These are phyloP conservation scores for Tolypocladium capitatum DNA, from an alignment of 2,329 filamentous ascomycete genomes.

Conservation along the genomic window DNA sequence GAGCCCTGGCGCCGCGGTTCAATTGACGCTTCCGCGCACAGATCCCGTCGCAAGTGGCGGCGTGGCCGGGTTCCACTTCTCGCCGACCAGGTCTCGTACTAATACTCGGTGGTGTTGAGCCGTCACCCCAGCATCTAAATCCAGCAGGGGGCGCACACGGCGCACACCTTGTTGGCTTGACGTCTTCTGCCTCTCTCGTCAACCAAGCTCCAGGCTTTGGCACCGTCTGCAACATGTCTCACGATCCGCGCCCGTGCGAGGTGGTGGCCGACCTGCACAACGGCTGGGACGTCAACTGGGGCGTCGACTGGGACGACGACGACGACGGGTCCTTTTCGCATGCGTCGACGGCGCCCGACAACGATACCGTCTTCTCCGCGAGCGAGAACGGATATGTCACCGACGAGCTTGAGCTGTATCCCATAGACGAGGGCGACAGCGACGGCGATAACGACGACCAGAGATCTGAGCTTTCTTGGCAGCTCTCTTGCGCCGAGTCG, in stretches of 20 bases:
- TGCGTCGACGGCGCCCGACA: constrained; percentile 13
- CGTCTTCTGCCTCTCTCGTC: neutral
- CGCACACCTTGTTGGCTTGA: neutral
- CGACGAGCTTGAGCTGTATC: constrained; percentile 16
- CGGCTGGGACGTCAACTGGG: neutral
- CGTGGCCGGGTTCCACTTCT: constrained; percentile 3
- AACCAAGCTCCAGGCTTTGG: neutral
- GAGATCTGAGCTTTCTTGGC: constrained; percentile 13
- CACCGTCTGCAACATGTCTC: constrained; percentile 5
- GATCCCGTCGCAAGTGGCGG: neutral
- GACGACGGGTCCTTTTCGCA: constrained; percentile 15
- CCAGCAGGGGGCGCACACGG: no score
- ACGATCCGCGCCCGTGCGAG: constrained; percentile 1
- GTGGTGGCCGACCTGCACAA: neutral
- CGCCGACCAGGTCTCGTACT: neutral
- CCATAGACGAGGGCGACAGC: constrained; percentile 8
- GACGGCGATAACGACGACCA: constrained; percentile 5
- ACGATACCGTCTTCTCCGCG: constrained; percentile 10
- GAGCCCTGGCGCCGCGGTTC: neutral
- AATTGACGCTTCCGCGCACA: neutral
- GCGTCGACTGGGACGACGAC: constrained; percentile 8
- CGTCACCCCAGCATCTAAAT: no score
- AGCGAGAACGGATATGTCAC: constrained; percentile 12
- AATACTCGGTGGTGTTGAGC: no score
- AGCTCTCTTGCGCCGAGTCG: constrained; percentile 15